Evolutionary conservation across 768 basidiomycete species (phyloP).

Genomic region (Tephrocybe sp.): DNA sequence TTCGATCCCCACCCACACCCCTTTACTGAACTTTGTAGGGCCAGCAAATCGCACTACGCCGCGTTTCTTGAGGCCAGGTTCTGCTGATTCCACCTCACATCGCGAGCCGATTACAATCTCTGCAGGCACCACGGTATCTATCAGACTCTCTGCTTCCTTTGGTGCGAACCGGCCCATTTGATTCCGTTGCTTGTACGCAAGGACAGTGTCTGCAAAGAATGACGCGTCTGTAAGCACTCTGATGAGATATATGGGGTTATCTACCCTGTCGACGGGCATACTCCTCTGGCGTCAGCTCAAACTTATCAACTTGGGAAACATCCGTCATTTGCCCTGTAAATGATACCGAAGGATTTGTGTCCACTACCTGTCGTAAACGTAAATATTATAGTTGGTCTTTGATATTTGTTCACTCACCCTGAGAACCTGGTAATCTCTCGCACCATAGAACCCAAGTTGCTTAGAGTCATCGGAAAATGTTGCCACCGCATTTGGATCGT

Average conservation of each 20-base stretch:
- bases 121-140: slow-evolving; percentile 25
- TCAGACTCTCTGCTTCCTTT: slow-evolving; percentile 32
- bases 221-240: background rate
- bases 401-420: slow-evolving; percentile 52
- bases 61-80: slow-evolving; percentile 70
- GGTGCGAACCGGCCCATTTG: slow-evolving; percentile 89
- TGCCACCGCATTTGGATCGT: slow-evolving; percentile 47
- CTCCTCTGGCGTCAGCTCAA: slow-evolving; percentile 79
- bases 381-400: background rate
- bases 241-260: slow-evolving; percentile 8
- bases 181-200: slow-evolving; percentile 84
- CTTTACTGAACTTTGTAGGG: slow-evolving; percentile 69
- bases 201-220: slow-evolving; percentile 68
- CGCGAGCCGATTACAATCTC: slow-evolving; percentile 70
- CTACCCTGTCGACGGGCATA: slow-evolving; percentile 82
- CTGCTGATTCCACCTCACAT: slow-evolving; percentile 78
- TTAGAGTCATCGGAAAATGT: slow-evolving; percentile 65
- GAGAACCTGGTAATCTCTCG: slow-evolving; percentile 77
- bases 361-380: slow-evolving; percentile 51
- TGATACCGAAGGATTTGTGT: slow-evolving; percentile 73
- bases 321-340: slow-evolving; percentile 86
- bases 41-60: slow-evolving; percentile 90
- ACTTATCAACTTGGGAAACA: slow-evolving; percentile 86
- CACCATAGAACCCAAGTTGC: slow-evolving; percentile 72
- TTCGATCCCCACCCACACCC: slow-evolving; percentile 89